Evolutionary conservation across 768 basidiomycete species (phyloP).

Genomic region (Mycena galopus): DNA sequence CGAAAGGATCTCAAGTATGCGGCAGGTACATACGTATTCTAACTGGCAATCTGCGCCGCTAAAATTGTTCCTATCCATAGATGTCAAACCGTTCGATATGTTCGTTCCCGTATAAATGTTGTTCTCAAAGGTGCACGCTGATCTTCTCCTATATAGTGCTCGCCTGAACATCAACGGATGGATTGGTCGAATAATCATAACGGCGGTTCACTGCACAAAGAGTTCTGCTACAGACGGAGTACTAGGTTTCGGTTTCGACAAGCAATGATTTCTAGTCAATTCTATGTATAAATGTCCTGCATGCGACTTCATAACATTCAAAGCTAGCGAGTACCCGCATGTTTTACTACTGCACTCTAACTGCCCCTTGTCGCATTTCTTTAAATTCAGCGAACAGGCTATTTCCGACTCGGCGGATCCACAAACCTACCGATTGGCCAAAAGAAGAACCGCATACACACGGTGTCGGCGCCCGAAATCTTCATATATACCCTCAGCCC

Average conservation of each 20-base stretch:
- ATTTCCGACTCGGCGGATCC: no score
- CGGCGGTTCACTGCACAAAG: conserved; percentile 18
- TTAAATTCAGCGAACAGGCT: no score
- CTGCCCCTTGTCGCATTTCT: no score
- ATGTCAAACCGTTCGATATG: conserved; percentile 34
- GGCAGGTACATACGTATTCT: conserved; percentile 4
- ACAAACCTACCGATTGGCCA: no score
- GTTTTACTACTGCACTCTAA: no score
- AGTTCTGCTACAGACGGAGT: conserved; percentile 18
- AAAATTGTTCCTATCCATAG: not conserved
- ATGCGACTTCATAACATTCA: no score
- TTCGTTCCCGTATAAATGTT: not conserved
- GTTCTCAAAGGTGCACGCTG: not conserved
- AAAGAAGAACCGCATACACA: no score
- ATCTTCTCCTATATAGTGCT: conserved; percentile 16
- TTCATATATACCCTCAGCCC: no score
- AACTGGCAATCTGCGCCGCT: not conserved
- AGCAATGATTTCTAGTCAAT: no score
- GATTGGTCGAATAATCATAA: conserved; percentile 27
- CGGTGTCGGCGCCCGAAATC: no score
- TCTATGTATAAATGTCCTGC: no score
- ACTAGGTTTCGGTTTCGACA: conserved; percentile 4
- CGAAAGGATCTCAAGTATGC: conserved; percentile 29
- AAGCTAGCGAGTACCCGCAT: no score
- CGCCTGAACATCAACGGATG: conserved; percentile 7